Conservation (phyloP, 1,139 yeast species). For the Candida pseudocylindracea region DNA sequence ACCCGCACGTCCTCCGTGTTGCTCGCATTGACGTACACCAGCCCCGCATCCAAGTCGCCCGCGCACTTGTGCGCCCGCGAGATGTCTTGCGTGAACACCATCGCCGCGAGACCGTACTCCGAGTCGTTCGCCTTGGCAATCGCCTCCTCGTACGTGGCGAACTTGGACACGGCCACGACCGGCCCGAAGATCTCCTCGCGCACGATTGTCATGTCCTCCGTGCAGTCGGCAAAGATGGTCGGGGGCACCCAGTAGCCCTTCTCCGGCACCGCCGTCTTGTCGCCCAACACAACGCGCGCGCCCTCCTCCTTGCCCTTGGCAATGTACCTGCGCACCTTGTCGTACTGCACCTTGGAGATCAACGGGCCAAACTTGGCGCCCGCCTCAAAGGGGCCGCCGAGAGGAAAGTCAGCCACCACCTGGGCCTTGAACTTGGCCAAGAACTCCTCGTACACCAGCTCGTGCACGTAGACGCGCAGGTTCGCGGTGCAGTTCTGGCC, state of each 20-base stretch:
- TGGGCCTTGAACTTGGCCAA: conserved; percentile 16
- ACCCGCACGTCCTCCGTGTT: conserved; percentile 56
- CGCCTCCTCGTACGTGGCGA: conserved; percentile 29
- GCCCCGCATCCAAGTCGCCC: conserved; percentile 23
- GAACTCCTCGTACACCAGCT: conserved; percentile 44
- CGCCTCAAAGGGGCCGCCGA: conserved; percentile 36
- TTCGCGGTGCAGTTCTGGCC: conserved; percentile 91
- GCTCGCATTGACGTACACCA: conserved; percentile 41
- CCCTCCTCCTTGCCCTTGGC: conserved; percentile 34
- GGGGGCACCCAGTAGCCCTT: conserved; percentile 30
- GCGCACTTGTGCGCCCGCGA: conserved; percentile 22
- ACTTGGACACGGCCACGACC: conserved; percentile 29
- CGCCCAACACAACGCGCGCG: conserved; percentile 25
- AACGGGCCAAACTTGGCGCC: conserved; percentile 59
- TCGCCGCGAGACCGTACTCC: conserved; percentile 30
- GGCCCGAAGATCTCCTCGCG: conserved; percentile 42
- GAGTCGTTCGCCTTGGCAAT: conserved; percentile 22
- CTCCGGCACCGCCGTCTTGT: conserved; percentile 6
- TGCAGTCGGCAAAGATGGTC: conserved; percentile 30
- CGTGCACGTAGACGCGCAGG: conserved; percentile 62
- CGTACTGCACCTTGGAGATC: conserved; percentile 44
- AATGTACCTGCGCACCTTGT: conserved; percentile 29
- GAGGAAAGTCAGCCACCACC: conserved; percentile 9
- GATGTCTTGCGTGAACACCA: conserved; percentile 8
- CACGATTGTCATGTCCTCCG: conserved; percentile 27